Evolutionary conservation across 2,329 filamentous ascomycete species (phyloP).

Genomic region (Drechslerella dactyloides): DNA sequence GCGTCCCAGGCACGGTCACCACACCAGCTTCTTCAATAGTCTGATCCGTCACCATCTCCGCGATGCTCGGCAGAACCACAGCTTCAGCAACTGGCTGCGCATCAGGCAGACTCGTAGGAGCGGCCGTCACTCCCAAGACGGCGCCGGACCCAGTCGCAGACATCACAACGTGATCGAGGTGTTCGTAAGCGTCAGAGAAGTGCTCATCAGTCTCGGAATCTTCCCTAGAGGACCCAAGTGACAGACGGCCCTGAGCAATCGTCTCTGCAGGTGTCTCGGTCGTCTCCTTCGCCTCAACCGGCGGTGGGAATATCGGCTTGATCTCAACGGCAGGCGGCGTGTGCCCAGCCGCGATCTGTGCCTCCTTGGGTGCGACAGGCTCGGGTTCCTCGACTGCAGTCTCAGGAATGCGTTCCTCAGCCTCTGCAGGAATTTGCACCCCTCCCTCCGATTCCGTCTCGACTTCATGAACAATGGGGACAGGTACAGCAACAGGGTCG

Average conservation of each 20-base stretch:
- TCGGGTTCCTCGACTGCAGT: slow-evolving; percentile 1
- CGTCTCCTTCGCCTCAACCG: slow-evolving; percentile 16
- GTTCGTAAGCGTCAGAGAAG: slow-evolving; percentile 46
- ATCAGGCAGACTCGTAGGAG: slow-evolving; percentile 7
- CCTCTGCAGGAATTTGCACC: not conserved
- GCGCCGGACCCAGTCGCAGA: slow-evolving; percentile 41
- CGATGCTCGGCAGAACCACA: slow-evolving; percentile 34
- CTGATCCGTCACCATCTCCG: slow-evolving; percentile 33
- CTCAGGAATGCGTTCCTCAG: not conserved
- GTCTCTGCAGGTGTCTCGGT: slow-evolving; percentile 31
- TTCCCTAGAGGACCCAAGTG: slow-evolving; percentile 27
- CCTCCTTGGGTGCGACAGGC: slow-evolving; percentile 19
- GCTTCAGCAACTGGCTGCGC: slow-evolving; percentile 9
- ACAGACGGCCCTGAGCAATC: slow-evolving; percentile 28
- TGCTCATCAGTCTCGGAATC: slow-evolving; percentile 45
- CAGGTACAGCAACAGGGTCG: not conserved
- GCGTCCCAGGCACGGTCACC: slow-evolving; percentile 15
- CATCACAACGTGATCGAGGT: slow-evolving; percentile 42
- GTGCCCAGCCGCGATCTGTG: slow-evolving; percentile 33
- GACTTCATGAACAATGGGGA: not conserved
- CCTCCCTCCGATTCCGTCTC: not conserved
- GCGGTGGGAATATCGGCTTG: slow-evolving; percentile 39
- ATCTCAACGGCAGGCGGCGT: slow-evolving; percentile 39
- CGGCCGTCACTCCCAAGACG: slow-evolving; percentile 30
- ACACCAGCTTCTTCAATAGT: slow-evolving; percentile 10